Evolutionary conservation across 1,139 yeast species (phyloP).

Genomic region (Yamadazyma buinensis): DNA sequence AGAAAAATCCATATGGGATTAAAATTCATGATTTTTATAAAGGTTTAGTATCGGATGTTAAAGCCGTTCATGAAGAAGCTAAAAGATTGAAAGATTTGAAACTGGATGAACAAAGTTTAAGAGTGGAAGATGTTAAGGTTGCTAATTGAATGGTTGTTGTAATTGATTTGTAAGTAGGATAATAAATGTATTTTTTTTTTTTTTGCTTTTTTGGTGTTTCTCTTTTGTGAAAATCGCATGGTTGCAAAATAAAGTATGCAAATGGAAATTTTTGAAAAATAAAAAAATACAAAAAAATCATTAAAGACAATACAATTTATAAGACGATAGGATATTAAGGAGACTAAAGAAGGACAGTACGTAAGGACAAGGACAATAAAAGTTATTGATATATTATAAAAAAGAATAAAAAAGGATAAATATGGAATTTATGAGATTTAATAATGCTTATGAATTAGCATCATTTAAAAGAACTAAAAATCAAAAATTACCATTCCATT

Average conservation of each 20-base stretch:
- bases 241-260: slow-evolving; percentile 2
- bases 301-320: no score
- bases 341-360: no score
- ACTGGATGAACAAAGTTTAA: slow-evolving; percentile 19
- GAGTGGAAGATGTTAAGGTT: slow-evolving; percentile 12
- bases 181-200: slow-evolving; percentile 1
- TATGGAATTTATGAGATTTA: no score
- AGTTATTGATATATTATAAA: no score
- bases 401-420: no score
- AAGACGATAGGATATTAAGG: no score
- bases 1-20: slow-evolving; percentile 30
- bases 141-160: background rate
- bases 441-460: no score
- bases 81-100: slow-evolving; percentile 59
- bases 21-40: slow-evolving; percentile 36
- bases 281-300: no score
- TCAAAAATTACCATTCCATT: no score
- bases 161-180: slow-evolving; percentile 6
- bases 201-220: background rate
- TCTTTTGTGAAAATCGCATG: background rate
- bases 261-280: no score
- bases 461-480: no score
- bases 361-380: no score
- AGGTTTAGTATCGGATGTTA: slow-evolving; percentile 51
- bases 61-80: slow-evolving; percentile 71